Evolutionary conservation across 352 stramenopile species (phyloP).

Genomic region (Salisapilia sapeloensis): DNA sequence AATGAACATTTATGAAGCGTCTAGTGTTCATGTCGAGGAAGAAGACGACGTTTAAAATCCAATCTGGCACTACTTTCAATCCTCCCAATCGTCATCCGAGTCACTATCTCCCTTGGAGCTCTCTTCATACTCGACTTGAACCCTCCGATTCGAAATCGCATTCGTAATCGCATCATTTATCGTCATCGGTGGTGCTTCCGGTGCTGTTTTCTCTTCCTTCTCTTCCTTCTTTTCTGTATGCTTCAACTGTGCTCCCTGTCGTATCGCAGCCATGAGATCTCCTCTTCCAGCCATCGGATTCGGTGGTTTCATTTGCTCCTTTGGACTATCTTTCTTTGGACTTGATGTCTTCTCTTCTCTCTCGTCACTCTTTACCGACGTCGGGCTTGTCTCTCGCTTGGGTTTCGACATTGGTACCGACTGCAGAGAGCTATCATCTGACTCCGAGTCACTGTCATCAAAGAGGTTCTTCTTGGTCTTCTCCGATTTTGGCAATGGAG

Average conservation of each 20-base stretch:
- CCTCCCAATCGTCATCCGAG: slow-evolving; percentile 56
- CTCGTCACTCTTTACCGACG: no score
- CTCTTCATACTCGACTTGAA: slow-evolving; percentile 70
- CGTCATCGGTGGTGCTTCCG: slow-evolving; percentile 6
- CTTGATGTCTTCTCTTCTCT: no score
- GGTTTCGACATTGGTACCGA: slow-evolving; percentile 11
- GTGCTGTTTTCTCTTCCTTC: not conserved
- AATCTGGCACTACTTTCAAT: no score
- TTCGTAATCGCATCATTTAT: slow-evolving; percentile 73
- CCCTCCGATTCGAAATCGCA: slow-evolving; percentile 57
- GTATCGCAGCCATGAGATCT: slow-evolving; percentile 63
- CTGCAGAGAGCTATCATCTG: slow-evolving; percentile 36
- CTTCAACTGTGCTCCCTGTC: slow-evolving; percentile 37
- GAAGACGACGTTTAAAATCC: no score
- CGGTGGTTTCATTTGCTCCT: slow-evolving; percentile 6
- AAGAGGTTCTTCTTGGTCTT: slow-evolving; percentile 37
- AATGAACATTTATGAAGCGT: no score
- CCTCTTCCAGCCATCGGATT: slow-evolving; percentile 54
- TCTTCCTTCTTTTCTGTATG: slow-evolving; percentile 8
- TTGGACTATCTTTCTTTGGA: slow-evolving; percentile 2
- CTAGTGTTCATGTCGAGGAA: no score
- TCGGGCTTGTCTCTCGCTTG: no score
- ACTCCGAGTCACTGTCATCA: slow-evolving; percentile 26
- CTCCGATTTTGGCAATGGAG: no score
- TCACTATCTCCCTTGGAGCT: slow-evolving; percentile 30